Evolutionary conservation across 371 early-diverging fungal species (phyloP).

Genomic region (Mortierella sp.): DNA sequence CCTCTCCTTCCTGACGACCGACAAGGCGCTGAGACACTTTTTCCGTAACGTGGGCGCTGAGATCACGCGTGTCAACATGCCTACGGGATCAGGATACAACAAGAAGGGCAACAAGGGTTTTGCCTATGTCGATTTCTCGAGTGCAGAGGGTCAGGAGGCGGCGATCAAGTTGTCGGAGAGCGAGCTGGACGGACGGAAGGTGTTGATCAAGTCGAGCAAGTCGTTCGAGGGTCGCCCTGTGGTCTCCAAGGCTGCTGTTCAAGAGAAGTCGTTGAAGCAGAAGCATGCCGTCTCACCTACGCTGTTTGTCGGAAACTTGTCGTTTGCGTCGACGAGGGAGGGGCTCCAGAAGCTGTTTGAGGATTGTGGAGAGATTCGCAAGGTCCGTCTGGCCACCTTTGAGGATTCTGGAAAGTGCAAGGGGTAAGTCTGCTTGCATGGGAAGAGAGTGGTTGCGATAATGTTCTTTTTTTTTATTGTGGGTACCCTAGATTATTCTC

Average conservation of each 20-base stretch:
- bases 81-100: slow-evolving; percentile 62
- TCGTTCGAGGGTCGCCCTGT: slow-evolving; percentile 67
- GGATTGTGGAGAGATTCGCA: slow-evolving; percentile 74
- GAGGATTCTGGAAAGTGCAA: slow-evolving; percentile 83
- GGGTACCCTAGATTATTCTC: too few species aligned
- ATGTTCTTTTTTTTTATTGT: neutral
- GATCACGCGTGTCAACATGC: slow-evolving; percentile 80
- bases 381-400: slow-evolving; percentile 79
- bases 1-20: slow-evolving; percentile 71
- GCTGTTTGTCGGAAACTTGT: slow-evolving; percentile 87
- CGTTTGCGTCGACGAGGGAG: slow-evolving; percentile 76
- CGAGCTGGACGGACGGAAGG: slow-evolving; percentile 69
- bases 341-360: slow-evolving; percentile 72
- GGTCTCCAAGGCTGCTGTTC: slow-evolving; percentile 41
- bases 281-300: slow-evolving; percentile 78
- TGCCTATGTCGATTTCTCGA: slow-evolving; percentile 78
- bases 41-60: slow-evolving; percentile 67
- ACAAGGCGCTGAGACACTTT: slow-evolving; percentile 67
- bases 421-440: slow-evolving; percentile 72
- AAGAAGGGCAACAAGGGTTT: slow-evolving; percentile 73
- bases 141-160: slow-evolving; percentile 64
- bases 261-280: slow-evolving; percentile 55
- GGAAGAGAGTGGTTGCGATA: neutral
- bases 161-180: slow-evolving; percentile 75
- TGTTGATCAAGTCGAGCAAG: slow-evolving; percentile 77